phyloP scores from a whole-genome alignment of 331 rosid species.

The Stylosanthes scabra region DNA sequence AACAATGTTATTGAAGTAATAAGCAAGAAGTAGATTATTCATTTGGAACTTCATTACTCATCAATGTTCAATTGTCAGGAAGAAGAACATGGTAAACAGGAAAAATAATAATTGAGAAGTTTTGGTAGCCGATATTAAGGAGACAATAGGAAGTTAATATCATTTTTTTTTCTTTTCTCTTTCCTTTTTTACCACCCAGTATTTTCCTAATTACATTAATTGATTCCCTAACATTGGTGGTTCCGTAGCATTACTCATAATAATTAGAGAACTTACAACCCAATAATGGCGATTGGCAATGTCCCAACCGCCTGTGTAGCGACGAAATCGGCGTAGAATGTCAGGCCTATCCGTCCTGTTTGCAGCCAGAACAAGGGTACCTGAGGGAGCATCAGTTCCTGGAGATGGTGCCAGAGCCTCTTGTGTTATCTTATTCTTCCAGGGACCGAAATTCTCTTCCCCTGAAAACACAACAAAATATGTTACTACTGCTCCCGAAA shows the following conservation, averaged over 20 bases:
- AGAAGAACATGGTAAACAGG: slow-evolving; percentile 1
- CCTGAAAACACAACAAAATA: slow-evolving; percentile 43
- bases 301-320: slow-evolving; percentile 84
- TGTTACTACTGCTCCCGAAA: too few relatives aligned
- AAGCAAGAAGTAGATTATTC: neutral
- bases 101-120: neutral
- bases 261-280: slow-evolving; percentile 65
- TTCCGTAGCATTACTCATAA: too few relatives aligned
- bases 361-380: slow-evolving; percentile 76
- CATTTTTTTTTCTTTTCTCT: too few relatives aligned
- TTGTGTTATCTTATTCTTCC: slow-evolving; percentile 64
- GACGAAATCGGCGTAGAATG: slow-evolving; percentile 61
- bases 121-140: too few relatives aligned
- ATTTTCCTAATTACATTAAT: too few relatives aligned
- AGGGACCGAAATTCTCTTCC: slow-evolving; percentile 66
- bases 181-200: too few relatives aligned
- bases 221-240: too few relatives aligned
- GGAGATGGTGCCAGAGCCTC: slow-evolving; percentile 58
- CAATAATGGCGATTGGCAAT: slow-evolving; percentile 78
- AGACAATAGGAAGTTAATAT: too few relatives aligned
- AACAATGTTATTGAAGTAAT: neutral
- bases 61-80: neutral
- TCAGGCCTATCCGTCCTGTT: slow-evolving; percentile 83
- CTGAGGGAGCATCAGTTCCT: slow-evolving; percentile 45
- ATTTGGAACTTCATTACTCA: neutral